A percentile compares a stretch with the other conserved stretches of the same genome.
These are phyloP conservation scores for Linum trigynum DNA, from an alignment of 345 rosid species.

Conservation along the genomic window DNA sequence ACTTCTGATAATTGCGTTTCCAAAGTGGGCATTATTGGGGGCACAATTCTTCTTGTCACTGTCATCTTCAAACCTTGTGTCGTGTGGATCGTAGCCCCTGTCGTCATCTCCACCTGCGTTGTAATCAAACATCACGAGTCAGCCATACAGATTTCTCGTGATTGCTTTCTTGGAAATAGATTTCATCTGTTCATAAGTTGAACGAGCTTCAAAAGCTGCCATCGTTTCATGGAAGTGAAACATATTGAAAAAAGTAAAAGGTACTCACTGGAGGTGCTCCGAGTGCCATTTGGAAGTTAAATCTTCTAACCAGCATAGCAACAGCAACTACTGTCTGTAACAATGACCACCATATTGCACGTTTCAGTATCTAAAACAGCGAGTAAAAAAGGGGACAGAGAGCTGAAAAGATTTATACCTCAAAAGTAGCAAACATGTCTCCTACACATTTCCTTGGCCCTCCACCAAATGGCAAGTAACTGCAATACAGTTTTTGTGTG, in stretches of 20 bases:
- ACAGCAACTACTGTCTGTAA: constrained; percentile 68
- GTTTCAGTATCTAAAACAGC: background rate
- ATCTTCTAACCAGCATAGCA: constrained; percentile 81
- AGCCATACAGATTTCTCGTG: background rate
- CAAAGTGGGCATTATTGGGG: constrained; percentile 38
- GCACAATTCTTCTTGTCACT: constrained; percentile 43
- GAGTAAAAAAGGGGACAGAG: background rate
- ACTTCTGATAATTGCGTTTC: constrained; percentile 28
- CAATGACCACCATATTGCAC: background rate
- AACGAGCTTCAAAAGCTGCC: background rate
- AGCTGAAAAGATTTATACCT: constrained; percentile 34
- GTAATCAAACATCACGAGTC: background rate
- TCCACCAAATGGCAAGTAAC: constrained; percentile 98
- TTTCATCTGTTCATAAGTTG: background rate
- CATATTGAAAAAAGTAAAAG: background rate
- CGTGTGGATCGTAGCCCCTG: constrained; percentile 95
- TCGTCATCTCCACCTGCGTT: constrained; percentile 75
- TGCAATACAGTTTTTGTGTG: constrained; percentile 16
- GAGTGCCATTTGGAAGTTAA: constrained; percentile 63
- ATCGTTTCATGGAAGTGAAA: background rate
- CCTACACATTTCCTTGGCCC: constrained; percentile 95
- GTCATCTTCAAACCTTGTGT: constrained; percentile 71
- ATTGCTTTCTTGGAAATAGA: too few species aligned
- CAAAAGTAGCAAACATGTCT: constrained; percentile 89
- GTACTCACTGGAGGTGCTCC: constrained; percentile 80